Conservation (phyloP, 345 rosid species). For the Arabis hirsuta region DNA sequence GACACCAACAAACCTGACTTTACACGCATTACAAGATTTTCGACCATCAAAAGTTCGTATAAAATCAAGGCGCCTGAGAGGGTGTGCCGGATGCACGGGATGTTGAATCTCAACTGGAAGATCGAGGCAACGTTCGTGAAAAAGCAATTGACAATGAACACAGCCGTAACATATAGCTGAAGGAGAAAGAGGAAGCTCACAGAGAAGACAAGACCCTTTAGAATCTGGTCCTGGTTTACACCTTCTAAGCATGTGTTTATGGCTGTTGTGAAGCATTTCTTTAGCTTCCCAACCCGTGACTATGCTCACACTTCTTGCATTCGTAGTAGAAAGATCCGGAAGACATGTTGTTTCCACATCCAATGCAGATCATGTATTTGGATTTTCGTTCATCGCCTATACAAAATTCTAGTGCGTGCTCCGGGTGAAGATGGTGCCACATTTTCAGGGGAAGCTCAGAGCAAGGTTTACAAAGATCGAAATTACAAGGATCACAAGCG, state of each 20-base stretch:
- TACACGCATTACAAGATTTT: background rate
- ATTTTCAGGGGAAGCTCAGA: background rate
- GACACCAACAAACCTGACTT: accelerated
- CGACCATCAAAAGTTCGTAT: background rate
- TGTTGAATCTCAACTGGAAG: conserved; percentile 12
- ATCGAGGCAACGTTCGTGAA: conserved; percentile 20
- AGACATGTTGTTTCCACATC: conserved; percentile 16
- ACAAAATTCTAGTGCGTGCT: conserved; percentile 15
- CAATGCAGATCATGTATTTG: background rate
- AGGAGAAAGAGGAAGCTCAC: conserved; percentile 12
- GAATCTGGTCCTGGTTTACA: conserved; percentile 13
- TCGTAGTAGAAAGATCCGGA: background rate
- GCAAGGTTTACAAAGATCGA: conserved; percentile 15
- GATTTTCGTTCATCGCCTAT: background rate
- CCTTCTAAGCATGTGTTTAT: background rate
- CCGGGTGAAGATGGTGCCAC: conserved; percentile 1
- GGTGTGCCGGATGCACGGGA: conserved; percentile 17
- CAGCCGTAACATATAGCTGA: conserved; percentile 15
- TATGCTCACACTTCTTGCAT: conserved; percentile 18
- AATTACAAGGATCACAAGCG: background rate
- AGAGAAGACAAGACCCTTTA: background rate
- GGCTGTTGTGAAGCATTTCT: conserved; percentile 2
- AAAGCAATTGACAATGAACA: conserved; percentile 1
- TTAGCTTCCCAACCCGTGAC: background rate
- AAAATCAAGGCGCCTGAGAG: background rate